phyloP scores from a whole-genome alignment of 768 basidiomycete genomes.

The Mrakia frigida region DNA sequence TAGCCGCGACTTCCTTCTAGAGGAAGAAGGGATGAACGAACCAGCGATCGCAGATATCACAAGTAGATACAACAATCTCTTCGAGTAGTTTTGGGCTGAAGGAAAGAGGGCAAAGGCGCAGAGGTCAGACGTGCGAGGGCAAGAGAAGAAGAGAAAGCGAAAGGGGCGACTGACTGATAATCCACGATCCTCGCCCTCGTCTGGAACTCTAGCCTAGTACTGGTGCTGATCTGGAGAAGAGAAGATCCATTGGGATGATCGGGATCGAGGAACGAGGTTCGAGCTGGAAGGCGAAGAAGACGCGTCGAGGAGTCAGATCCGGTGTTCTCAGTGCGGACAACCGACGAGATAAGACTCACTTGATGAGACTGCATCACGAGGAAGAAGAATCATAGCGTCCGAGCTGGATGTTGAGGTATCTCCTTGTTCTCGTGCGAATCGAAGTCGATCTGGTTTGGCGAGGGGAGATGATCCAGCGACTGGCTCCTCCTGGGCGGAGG shows the following conservation, averaged over 20 bases:
- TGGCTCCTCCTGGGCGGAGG: no score
- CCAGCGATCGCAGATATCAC: neutral
- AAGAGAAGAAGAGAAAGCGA: neutral
- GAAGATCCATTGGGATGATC: neutral
- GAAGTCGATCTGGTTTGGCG: neutral
- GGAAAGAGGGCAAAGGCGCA: neutral
- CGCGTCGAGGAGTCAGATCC: neutral
- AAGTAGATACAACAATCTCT: neutral
- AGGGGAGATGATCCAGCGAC: neutral
- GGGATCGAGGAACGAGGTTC: neutral
- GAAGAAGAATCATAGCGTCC: neutral
- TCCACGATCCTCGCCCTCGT: neutral
- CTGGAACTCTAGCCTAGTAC: neutral
- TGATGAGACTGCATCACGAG: neutral
- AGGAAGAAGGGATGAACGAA: neutral
- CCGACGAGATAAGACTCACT: neutral
- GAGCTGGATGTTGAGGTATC: neutral
- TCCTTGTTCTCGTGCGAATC: neutral
- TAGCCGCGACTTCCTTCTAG: neutral
- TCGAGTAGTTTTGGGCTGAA: neutral
- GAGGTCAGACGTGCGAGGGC: neutral
- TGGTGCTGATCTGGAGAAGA: neutral
- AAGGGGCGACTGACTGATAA: neutral
- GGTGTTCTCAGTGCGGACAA: neutral
- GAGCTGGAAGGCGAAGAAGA: neutral